phyloP scores from a whole-genome alignment of 176 grass and related monocot species.

The Triticum timopheevii region DNA sequence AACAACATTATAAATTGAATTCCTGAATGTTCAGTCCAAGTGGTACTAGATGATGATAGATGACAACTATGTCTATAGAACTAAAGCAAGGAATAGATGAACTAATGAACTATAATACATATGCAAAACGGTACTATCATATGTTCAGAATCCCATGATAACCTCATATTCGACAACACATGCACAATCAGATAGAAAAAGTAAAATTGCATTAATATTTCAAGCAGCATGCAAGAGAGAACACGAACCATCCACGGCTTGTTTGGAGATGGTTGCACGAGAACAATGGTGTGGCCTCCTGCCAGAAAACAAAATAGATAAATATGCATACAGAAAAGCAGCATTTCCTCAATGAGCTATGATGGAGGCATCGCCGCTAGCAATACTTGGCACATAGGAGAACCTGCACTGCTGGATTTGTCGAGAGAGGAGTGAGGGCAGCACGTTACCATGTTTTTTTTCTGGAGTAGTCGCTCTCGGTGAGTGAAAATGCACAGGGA shows the following conservation, averaged over 20 bases:
- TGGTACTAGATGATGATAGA: background rate
- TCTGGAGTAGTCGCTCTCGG: no score
- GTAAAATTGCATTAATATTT: background rate
- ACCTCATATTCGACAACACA: background rate
- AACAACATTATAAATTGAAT: background rate
- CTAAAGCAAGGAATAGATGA: background rate
- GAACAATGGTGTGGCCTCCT: slow-evolving; percentile 61
- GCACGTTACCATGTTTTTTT: no score
- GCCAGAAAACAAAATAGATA: background rate
- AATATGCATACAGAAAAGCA: no score
- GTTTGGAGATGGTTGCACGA: slow-evolving; percentile 27
- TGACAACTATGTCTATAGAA: background rate
- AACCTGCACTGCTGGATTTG: no score
- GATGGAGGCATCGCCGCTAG: no score
- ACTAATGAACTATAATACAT: background rate
- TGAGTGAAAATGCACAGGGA: no score
- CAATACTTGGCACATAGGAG: no score
- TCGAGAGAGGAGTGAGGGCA: no score
- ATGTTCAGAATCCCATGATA: background rate
- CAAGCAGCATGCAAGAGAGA: background rate
- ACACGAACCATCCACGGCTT: slow-evolving; percentile 63
- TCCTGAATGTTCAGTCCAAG: background rate
- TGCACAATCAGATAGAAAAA: background rate
- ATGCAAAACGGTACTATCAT: background rate
- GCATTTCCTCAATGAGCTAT: no score